Percentiles rank a stretch among this genome's conserved stretches.
Conservation (phyloP, 2,329 filamentous ascomycete genomes). For the Bretziella fagacearum region DNA sequence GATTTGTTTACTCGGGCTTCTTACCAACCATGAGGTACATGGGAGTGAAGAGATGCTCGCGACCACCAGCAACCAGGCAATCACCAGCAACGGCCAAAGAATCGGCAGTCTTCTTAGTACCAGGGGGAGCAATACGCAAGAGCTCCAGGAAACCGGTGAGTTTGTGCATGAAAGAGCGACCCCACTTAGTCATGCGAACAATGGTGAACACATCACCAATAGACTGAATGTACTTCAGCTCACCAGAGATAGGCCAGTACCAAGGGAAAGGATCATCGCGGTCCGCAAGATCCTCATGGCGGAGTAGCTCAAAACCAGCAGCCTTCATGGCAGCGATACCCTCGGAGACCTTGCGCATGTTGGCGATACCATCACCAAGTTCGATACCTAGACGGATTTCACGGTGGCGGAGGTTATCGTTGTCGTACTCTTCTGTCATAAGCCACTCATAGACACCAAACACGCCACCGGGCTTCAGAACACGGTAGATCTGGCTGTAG, state of each 20-base stretch:
- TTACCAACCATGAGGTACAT: conserved; percentile 96
- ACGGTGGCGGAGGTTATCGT: conserved; percentile 69
- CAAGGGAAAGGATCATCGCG: conserved; percentile 63
- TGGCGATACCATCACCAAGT: conserved; percentile 88
- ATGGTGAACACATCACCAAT: conserved; percentile 68
- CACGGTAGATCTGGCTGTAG: conserved; percentile 86
- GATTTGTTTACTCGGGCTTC: conserved; percentile 42
- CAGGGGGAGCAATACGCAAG: conserved; percentile 56
- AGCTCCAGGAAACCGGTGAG: conserved; percentile 63
- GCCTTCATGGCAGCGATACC: conserved; percentile 67
- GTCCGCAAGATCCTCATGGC: conserved; percentile 74
- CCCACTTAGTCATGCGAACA: conserved; percentile 74
- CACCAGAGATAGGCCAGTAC: conserved; percentile 85
- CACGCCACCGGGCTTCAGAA: conserved; percentile 85
- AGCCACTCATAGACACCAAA: conserved; percentile 99
- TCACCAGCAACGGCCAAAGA: conserved; percentile 69
- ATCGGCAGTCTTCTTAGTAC: conserved; percentile 90
- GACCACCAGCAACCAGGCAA: conserved; percentile 69
- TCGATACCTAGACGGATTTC: conserved; percentile 89
- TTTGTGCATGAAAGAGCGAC: conserved; percentile 56
- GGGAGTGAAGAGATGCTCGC: conserved; percentile 86
- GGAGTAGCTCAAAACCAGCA: conserved; percentile 69
- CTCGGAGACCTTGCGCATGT: conserved; percentile 82
- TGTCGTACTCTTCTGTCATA: conserved; percentile 93
- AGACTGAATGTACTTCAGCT: conserved; percentile 68